Evolutionary conservation across 805 yeast species (phyloP), one percentile per base, ranked within the genome.

Genomic region (Saturnispora zaruensis): DNA sequence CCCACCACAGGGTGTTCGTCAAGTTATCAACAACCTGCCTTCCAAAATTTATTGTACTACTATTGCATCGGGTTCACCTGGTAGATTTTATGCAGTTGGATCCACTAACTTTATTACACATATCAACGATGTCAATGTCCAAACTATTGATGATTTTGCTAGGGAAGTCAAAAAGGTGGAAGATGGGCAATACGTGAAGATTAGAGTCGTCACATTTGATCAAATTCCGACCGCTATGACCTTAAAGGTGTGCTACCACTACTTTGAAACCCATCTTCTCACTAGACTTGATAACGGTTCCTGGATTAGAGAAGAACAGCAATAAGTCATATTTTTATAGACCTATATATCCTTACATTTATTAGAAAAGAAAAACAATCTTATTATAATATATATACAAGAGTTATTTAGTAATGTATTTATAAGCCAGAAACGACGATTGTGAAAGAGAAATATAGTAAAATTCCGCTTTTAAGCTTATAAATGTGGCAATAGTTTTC

Each of bases 1-100:
- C 36, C 96, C 96, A n/a, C 96, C 88, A 65, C 95, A 85, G 61
- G 91, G 93, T 7, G 96, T 89, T 16, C 78, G 90, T 54, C 96
- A 89, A 68, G 80, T 85, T 36, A 82, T 86, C 77, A 78, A 78
- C 48, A 73, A 77, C 50, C 70, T 87, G 47, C 96, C 95, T 11
- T 82, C 91, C 16, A 81, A 79, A 48, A 93, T 90, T n/a, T 90
- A 89, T 61, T 82, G 88, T 48, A 82, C 88, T 2, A 73, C 81
- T 23, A 77, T 85, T 61, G 75, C 82, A 41, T 75, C 79, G 34
- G 96, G 96, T 6, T 87, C 96, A 0, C 96, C 96, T 6, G 93
- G 93, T 16, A 75, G 80, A 50, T 90, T 85, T 61, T 88, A 85
- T 63, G 86, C 86, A 13, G 76, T 90, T 51, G 78, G 82, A 20